A percentile compares a stretch with the other conserved stretches of the same genome.
Conservation (phyloP, 345 rosid genomes). For the Rhizophora mangle region DNA sequence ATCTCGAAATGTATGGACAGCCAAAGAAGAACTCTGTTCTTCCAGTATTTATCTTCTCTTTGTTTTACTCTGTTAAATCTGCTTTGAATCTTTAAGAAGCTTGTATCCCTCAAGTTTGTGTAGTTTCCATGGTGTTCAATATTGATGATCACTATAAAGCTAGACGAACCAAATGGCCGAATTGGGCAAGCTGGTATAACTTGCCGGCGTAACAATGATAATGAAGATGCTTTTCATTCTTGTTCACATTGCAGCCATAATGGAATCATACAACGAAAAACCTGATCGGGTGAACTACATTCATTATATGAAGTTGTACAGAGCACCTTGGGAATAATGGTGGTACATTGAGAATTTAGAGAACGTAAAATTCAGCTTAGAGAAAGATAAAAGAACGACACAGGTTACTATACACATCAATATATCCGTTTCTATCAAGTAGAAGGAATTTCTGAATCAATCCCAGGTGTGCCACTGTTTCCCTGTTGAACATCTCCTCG, state of each 20-base stretch:
- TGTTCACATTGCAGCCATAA: too few species aligned
- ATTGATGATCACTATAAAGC: too few species aligned
- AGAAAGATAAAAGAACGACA: background rate
- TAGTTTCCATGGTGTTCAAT: too few species aligned
- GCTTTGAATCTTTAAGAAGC: too few species aligned
- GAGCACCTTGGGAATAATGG: too few species aligned
- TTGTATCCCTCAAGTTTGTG: too few species aligned
- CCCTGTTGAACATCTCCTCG: constrained; percentile 62
- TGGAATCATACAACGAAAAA: too few species aligned
- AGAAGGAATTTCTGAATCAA: constrained; percentile 33
- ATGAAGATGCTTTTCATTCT: too few species aligned
- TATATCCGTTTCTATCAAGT: constrained; percentile 30
- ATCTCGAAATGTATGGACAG: background rate
- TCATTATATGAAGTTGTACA: constrained; percentile 2
- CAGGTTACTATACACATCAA: constrained; percentile 18
- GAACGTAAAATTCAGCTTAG: background rate
- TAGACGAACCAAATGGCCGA: too few species aligned
- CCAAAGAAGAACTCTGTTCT: constrained; percentile 14
- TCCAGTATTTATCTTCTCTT: background rate
- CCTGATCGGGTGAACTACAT: background rate
- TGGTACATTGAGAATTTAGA: too few species aligned
- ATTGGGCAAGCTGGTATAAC: too few species aligned
- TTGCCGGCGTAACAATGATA: too few species aligned
- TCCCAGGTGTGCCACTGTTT: constrained; percentile 18
- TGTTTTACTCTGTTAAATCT: background rate